phyloP scores from a whole-genome alignment of 352 stramenopile genomes.

The Phytopythium chamaehyphon region DNA sequence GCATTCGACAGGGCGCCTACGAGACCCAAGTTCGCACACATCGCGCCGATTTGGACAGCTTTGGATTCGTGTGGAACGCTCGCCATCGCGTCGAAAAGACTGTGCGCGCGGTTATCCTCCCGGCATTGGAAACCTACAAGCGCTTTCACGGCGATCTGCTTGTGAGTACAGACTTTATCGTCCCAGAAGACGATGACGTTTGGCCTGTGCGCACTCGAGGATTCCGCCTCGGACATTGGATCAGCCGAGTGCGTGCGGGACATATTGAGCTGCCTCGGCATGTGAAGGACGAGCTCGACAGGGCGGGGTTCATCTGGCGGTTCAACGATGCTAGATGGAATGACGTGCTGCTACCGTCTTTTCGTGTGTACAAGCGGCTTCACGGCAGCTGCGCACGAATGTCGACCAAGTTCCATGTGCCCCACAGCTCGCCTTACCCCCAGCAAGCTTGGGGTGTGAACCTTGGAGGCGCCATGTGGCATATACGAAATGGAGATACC shows the following conservation, averaged over 20 bases:
- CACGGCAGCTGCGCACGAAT: slow-evolving; percentile 64
- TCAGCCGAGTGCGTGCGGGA: slow-evolving; percentile 51
- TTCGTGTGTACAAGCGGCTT: slow-evolving; percentile 49
- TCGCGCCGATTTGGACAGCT: slow-evolving; percentile 64
- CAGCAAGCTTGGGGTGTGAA: slow-evolving; percentile 61
- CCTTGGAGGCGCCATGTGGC: slow-evolving; percentile 70
- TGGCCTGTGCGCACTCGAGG: slow-evolving; percentile 54
- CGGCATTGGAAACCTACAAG: slow-evolving; percentile 46
- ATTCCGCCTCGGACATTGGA: slow-evolving; percentile 74
- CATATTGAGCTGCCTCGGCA: slow-evolving; percentile 33
- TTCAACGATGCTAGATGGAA: slow-evolving; percentile 71
- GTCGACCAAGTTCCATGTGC: slow-evolving; percentile 73
- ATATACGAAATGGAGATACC: slow-evolving; percentile 82
- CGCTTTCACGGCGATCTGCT: slow-evolving; percentile 39
- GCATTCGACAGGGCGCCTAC: slow-evolving; percentile 85
- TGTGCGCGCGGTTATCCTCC: slow-evolving; percentile 47
- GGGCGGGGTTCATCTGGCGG: slow-evolving; percentile 64
- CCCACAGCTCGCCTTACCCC: slow-evolving; percentile 52
- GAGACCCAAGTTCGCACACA: slow-evolving; percentile 71
- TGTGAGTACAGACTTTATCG: slow-evolving; percentile 68
- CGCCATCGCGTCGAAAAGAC: slow-evolving; percentile 57
- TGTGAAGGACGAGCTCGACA: slow-evolving; percentile 49
- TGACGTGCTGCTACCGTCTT: slow-evolving; percentile 59
- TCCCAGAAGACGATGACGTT: slow-evolving; percentile 41
- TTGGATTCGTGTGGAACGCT: slow-evolving; percentile 93